Base-by-base conservation (phyloP, 1,139 yeast species). In the Magnusiomyces magnusii region DNA sequence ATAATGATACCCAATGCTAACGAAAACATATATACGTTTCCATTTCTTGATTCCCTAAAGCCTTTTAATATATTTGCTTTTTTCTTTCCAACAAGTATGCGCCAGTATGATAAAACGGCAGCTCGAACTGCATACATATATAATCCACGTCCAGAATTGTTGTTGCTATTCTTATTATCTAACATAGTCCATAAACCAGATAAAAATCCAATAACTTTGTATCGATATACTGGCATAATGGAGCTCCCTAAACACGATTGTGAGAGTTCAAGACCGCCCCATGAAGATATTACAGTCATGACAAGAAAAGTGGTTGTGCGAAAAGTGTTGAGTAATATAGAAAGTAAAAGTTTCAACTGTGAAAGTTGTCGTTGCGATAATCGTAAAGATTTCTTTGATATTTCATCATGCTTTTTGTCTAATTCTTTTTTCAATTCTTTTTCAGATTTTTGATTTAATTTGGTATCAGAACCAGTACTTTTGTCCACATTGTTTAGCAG, bases 101-200 rank as follows among this genome's bases (percentile, higher is more conserved):
- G 66, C 75, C 76, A 74, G 64, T 72, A 71, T 7, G 76, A 69
- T 57, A 71, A 63, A 24, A 73, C 60, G 1, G 78, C 78, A 60
- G 73, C 63, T 17, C 77, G 65, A 15, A 69, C 64, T 10, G 73
- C 69, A 63, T 71, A 74, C 60, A 71, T 65, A 62, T 70, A 73
- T 57, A 75, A 66, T 7, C 73, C 68, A 42, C 73, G 67, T 56
- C 75, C 74, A 50, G 66, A 65, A n/a, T n/a, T n/a, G n/a, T n/a
- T n/a, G n/a, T n/a, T n/a, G n/a, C n/a, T n/a, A n/a, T n/a, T n/a
- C 54, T 67, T 69, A 57, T 69, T 73, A 63, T 73, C 76, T 13
- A 74, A 60, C 47, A 73, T 66, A 0, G 77, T 75, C 77, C 77
- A 75, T 44, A 75, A 66, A 1, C 78, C 78, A 9, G 77, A 71